Base-by-base conservation (phyloP, 2,329 filamentous ascomycete species). In the Madurella fahalii region DNA sequence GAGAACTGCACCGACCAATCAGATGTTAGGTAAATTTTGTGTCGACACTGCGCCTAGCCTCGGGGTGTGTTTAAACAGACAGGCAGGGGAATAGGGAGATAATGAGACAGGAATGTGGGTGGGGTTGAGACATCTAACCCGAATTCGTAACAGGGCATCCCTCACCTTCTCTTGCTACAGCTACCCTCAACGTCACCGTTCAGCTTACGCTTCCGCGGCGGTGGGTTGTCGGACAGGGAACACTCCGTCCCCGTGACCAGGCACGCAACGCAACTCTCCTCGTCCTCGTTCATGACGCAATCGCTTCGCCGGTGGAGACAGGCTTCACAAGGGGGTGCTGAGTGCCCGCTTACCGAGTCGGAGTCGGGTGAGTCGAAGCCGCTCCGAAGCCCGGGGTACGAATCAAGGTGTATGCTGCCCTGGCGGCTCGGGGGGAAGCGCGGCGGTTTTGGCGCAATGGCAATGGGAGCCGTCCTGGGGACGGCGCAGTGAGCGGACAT, bases 161-260 rank as follows among this genome's bases (percentile, higher is more conserved):
- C 83, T 76, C 77, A 89, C 87, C 86, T 87, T 79, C 85, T 81
- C 73, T 88, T 89, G 66, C 79, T 80, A 61, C 75, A 73, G 60
- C 75, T 78, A 59, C 86, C 82, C 60, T 84, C 81, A 57, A 77
- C 74, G 64, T 85, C 81, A 65, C 82, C 79, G 71, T 86, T 83
- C 59, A 89, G 74, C 75, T 92, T 93, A 68, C 90, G 81, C 76
- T 94, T 94, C 64, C 89, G 82, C 54, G 87, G 85, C 66, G 85
- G 84, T 20, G 89, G 89, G 69, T 87, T 90, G 61, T 86, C 84
- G 48, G 85, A 78, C 68, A 92, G 84, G 42, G 89, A 92, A 72
- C 89, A 94, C 63, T 90, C 85, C 67, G 89, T 82, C 65, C 85
- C 86, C 71, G 86, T 85, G 68, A 86, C 84, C 68, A 89, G 86